Evolutionary conservation across 2,329 filamentous ascomycete genomes (phyloP), one percentile per base, ranked within the genome.

Genomic region (Pyricularia sp.): DNA sequence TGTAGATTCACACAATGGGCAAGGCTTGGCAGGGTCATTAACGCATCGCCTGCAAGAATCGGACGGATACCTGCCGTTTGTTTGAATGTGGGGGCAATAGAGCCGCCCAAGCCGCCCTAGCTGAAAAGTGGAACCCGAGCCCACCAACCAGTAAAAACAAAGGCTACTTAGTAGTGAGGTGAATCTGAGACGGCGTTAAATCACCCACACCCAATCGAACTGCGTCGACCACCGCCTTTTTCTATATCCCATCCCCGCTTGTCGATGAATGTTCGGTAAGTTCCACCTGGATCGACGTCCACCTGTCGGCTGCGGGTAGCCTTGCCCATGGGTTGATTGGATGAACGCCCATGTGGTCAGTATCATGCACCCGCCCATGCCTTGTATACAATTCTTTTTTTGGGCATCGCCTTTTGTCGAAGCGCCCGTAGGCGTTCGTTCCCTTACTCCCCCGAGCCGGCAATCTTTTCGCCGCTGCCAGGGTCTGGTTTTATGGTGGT

Each of bases 171-270:
- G 33, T 36, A 36, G 33, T 36, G 70, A 69, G 68, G 61, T 42
- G 33, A 55, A n/a, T 59, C 68, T 71, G 71, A 73, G 72, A 73
- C 72, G 64, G 26, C 23, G 50, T 55, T 64, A 63, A 55, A 69
- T 23, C 31, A 50, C 64, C 69, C 42, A 42, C 23, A 33, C 20
- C 72, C 72, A 73, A 73, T 73, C 69, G 63, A 71, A 71, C 63
- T 31, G 20, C 14, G 2, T 50, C 14, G 11, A 36, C 12, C 11
- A 6, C 33, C 42, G 42, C 14, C 42, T 50, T n/a, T 50, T n/a
- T 20, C 20, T 50, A 17, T 50, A 50, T 50, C 42, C 6, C 42
- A 50, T 50, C 20, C 42, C 42, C n/a, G 42, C 42, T 50, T 50
- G 42, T 50, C 17, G 42, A 50, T 9, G 7, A 50, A 11, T n/a